These are phyloP conservation scores for Pneumocystis canis DNA, from an alignment of 1,139 yeast species.

Conservation along the genomic window DNA sequence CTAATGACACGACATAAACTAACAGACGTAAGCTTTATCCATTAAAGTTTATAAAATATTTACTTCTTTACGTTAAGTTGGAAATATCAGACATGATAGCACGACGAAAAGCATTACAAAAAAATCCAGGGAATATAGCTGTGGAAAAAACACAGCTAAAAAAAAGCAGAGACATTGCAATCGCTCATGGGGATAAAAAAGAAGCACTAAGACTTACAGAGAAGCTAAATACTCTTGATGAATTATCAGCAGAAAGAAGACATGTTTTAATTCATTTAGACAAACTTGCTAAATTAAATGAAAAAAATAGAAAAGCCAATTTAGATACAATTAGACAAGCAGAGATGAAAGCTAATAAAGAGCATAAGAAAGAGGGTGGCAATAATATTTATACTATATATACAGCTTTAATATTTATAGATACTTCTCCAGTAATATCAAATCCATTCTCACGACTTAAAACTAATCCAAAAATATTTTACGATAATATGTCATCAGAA, in stretches of 20 bases:
- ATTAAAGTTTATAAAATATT: not conserved
- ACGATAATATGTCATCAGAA: slow-evolving; percentile 25
- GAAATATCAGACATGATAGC: slow-evolving; percentile 71
- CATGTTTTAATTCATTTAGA: slow-evolving; percentile 16
- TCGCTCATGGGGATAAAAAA: slow-evolving; percentile 43
- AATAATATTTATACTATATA: slow-evolving; percentile 32
- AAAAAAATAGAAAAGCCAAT: slow-evolving; percentile 71
- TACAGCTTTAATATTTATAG: slow-evolving; percentile 25
- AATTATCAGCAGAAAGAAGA: slow-evolving; percentile 11
- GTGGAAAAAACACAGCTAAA: slow-evolving; percentile 56
- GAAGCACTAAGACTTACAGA: slow-evolving; percentile 41
- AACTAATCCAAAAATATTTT: slow-evolving; percentile 73
- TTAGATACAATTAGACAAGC: slow-evolving; percentile 65
- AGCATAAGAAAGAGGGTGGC: slow-evolving; percentile 30
- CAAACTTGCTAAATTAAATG: slow-evolving; percentile 50
- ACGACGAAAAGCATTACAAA: slow-evolving; percentile 46
- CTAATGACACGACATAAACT: slow-evolving; percentile 50
- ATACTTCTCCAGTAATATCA: not conserved
- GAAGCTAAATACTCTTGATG: slow-evolving; percentile 30
- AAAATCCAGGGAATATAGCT: slow-evolving; percentile 61
- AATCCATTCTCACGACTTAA: slow-evolving; percentile 87
- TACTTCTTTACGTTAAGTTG: not conserved
- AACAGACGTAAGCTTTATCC: slow-evolving; percentile 34
- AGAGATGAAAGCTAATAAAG: slow-evolving; percentile 49
- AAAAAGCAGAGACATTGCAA: slow-evolving; percentile 65